A percentile compares a stretch with the other conserved stretches of the same genome.
These are phyloP conservation scores for Penicillium sclerotiorum DNA, from an alignment of 2,329 filamentous ascomycete genomes.

Conservation along the genomic window DNA sequence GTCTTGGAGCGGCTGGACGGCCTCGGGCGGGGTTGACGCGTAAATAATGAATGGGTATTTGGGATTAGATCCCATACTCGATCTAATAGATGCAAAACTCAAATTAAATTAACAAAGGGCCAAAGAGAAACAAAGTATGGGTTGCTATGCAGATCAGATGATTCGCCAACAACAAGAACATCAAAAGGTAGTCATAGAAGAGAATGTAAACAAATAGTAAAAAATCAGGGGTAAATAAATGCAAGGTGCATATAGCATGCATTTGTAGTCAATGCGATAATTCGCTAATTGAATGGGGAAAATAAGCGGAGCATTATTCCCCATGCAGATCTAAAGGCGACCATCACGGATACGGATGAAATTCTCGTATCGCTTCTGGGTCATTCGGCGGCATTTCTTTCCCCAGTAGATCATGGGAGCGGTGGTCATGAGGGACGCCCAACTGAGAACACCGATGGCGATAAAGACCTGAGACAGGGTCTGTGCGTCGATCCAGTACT, in stretches of 20 bases:
- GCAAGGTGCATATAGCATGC: too few relatives aligned
- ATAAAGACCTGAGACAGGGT: slow-evolving; percentile 54
- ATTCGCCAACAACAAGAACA: too few relatives aligned
- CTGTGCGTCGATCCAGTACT: slow-evolving; percentile 52
- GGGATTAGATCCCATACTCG: neutral
- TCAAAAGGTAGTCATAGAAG: too few relatives aligned
- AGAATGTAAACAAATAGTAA: too few relatives aligned
- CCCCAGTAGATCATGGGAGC: slow-evolving; percentile 60
- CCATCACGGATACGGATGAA: slow-evolving; percentile 54
- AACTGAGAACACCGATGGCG: slow-evolving; percentile 55
- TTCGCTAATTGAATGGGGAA: neutral
- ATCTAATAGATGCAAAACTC: too few relatives aligned
- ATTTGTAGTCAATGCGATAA: neutral
- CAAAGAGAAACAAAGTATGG: neutral
- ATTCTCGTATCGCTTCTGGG: slow-evolving; percentile 48
- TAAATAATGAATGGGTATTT: neutral
- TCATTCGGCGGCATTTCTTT: slow-evolving; percentile 54
- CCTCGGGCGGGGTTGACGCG: neutral
- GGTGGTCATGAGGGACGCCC: slow-evolving; percentile 55
- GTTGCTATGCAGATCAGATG: neutral
- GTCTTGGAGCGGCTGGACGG: neutral
- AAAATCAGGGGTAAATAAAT: too few relatives aligned
- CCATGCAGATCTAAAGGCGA: neutral
- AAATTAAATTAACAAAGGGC: neutral
- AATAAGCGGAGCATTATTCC: neutral